These are phyloP conservation scores for Laburnicola sp. DNA, from an alignment of 2,329 filamentous ascomycete species.

Conservation along the genomic window DNA sequence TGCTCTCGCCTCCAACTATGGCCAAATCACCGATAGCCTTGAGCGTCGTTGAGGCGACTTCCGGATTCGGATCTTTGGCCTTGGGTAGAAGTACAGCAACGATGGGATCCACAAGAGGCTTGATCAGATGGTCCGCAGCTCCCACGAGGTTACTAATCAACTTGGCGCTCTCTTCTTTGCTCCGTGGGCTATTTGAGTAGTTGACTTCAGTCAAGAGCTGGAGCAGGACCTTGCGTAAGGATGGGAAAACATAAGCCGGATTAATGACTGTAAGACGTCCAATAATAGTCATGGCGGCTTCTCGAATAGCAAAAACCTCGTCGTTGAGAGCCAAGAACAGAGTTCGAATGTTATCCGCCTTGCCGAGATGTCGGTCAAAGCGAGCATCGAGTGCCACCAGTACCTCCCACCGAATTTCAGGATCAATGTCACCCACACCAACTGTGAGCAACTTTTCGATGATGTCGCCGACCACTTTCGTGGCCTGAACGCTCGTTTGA, in stretches of 20 bases:
- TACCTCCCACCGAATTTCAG: slow-evolving; percentile 86
- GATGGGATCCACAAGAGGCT: slow-evolving; percentile 96
- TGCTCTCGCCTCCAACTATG: slow-evolving; percentile 89
- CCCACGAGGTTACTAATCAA: slow-evolving; percentile 89
- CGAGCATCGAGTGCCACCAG: slow-evolving; percentile 86
- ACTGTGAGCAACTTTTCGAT: slow-evolving; percentile 96
- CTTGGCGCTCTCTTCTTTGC: slow-evolving; percentile 95
- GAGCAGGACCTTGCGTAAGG: slow-evolving; percentile 89
- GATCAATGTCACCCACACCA: slow-evolving; percentile 85
- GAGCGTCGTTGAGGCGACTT: slow-evolving; percentile 91
- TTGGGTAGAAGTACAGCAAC: slow-evolving; percentile 93
- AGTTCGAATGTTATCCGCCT: slow-evolving; percentile 95
- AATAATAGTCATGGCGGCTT: slow-evolving; percentile 95
- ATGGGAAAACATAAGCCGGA: slow-evolving; percentile 96
- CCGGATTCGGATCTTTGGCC: slow-evolving; percentile 78
- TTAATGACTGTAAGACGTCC: slow-evolving; percentile 89
- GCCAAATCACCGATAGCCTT: slow-evolving; percentile 93
- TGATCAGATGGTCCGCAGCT: slow-evolving; percentile 89
- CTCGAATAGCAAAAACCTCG: slow-evolving; percentile 86
- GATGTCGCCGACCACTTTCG: slow-evolving; percentile 96
- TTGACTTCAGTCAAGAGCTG: slow-evolving; percentile 96
- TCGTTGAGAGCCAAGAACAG: slow-evolving; percentile 96
- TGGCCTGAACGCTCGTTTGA: slow-evolving; percentile 94
- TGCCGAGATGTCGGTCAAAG: slow-evolving; percentile 95
- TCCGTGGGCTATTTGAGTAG: slow-evolving; percentile 89